Base-by-base conservation (phyloP, 176 grass and related monocot species). In the Lolium perenne region DNA sequence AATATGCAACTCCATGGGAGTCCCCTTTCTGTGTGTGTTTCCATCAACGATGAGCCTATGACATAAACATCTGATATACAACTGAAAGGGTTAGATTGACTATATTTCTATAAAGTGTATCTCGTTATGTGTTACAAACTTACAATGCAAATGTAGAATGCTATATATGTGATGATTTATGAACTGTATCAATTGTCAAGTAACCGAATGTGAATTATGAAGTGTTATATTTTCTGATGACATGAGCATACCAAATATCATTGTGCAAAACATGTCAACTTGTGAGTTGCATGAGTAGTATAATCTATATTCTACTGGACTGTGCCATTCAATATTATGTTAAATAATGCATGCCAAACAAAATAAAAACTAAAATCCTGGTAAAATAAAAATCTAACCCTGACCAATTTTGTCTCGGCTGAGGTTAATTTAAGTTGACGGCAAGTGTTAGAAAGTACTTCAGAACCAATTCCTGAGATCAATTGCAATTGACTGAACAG, bases 151-250 rank as follows among this genome's bases (percentile, higher is more conserved):
- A 55, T 75, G 20, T 53, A 53, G 45, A 75, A 75, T 81, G 20
- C 51, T 54, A 4, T 22, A 20, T 75, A 10, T 71, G 64, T 26
- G 60, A 53, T 45, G 23, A 76, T 5, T 26, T 20, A 78, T 45
- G 54, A 43, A 62, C 7, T 47, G 8, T 18, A 18, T 62, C 38
- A 76, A 21, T 8, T 16, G 15, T 38, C 32, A 69, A 78, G 32
- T 50, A 61, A 14, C 56, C 26, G 50, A 26, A 68, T 70, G 1
- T 77, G 22, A 74, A 81, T 1, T 82, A 11, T 82, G 50, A 83
- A 59, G 22, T 77, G 18, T 80, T 69, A 22, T 20, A n/a, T 84
- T 74, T 65, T 23, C 16, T 47, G 67, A 85, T 86, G 61, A 16
- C 7, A 61, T 77, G 26, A 50, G 40, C 23, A 22, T 29, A 54